These are phyloP conservation scores for Auricularia sp. DNA, from an alignment of 768 basidiomycete genomes.

Conservation along the genomic window DNA sequence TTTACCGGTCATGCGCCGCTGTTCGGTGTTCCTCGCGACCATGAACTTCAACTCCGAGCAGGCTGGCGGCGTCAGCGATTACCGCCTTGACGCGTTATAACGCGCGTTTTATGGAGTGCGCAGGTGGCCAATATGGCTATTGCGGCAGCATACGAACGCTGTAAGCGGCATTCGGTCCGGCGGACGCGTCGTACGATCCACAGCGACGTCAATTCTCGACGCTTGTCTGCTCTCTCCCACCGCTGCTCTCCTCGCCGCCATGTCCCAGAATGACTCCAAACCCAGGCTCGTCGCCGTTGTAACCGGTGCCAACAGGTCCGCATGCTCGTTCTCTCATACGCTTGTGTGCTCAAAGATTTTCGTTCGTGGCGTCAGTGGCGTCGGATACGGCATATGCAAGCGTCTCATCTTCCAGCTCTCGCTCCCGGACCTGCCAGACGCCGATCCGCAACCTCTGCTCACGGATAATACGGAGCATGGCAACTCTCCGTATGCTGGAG, in stretches of 20 bases:
- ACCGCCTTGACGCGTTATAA: too few relatives aligned
- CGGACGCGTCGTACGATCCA: too few relatives aligned
- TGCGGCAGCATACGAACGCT: too few relatives aligned
- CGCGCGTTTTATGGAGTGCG: too few relatives aligned
- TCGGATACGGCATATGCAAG: slow-evolving; percentile 76
- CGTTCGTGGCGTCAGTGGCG: slow-evolving; percentile 39
- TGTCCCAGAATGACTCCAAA: background rate
- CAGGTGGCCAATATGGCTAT: too few relatives aligned
- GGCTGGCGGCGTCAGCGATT: too few relatives aligned
- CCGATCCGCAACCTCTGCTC: slow-evolving; percentile 23
- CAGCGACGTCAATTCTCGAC: too few relatives aligned
- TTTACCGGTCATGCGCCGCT: too few relatives aligned
- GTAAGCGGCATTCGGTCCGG: too few relatives aligned
- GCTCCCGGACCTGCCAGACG: slow-evolving; percentile 39
- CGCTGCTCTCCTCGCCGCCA: background rate
- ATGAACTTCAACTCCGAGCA: too few relatives aligned
- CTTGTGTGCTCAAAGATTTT: slow-evolving; percentile 1
- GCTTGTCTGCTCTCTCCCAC: too few relatives aligned
- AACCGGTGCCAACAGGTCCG: slow-evolving; percentile 62
- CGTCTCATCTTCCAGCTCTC: slow-evolving; percentile 63
- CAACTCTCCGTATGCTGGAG: slow-evolving; percentile 6
- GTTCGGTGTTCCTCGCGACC: too few relatives aligned
- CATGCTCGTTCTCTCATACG: background rate
- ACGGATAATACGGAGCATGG: slow-evolving; percentile 9
- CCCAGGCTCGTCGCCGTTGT: slow-evolving; percentile 46